Percentiles rank a stretch among this genome's conserved stretches.
phyloP scores from a whole-genome alignment of 805 yeast genomes.

The Ogataea ganodermae region DNA sequence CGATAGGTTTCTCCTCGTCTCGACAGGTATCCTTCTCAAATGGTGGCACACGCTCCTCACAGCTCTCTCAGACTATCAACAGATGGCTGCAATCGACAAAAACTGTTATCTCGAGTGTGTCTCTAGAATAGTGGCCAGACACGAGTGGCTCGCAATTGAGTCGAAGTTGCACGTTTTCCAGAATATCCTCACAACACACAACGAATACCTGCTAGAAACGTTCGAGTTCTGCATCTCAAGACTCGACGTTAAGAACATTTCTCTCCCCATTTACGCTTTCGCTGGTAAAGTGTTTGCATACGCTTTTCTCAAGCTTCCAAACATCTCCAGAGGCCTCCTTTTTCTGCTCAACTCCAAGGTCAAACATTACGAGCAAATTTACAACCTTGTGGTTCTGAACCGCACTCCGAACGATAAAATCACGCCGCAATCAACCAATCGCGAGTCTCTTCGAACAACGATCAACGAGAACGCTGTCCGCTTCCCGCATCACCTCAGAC shows the following conservation, averaged over 20 bases:
- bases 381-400: slow-evolving; percentile 23
- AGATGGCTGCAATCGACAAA: slow-evolving; percentile 47
- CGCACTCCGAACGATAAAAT: slow-evolving; percentile 16
- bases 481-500: slow-evolving; percentile 30
- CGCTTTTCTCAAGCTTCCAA: slow-evolving; percentile 54
- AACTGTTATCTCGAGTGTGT: slow-evolving; percentile 57
- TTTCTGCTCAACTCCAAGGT: slow-evolving; percentile 60
- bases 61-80: slow-evolving; percentile 32
- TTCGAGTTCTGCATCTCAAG: slow-evolving; percentile 52
- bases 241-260: slow-evolving; percentile 49
- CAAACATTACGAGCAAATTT: slow-evolving; percentile 38
- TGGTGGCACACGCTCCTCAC: slow-evolving; percentile 58
- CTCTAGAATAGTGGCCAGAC: slow-evolving; percentile 48
- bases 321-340: slow-evolving; percentile 56
- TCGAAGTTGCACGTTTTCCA: slow-evolving; percentile 10
- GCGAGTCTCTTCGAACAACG: slow-evolving; percentile 2
- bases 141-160: slow-evolving; percentile 43
- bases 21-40: slow-evolving; percentile 33
- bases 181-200: slow-evolving; percentile 33
- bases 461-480: slow-evolving; percentile 14
- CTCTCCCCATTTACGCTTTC: slow-evolving; percentile 63
- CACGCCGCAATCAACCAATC: slow-evolving; percentile 6
- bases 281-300: slow-evolving; percentile 72
- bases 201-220: slow-evolving; percentile 48
- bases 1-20: slow-evolving; percentile 9